phyloP scores from a whole-genome alignment of 2,329 filamentous ascomycete species.

The Penicillium capsulatum region DNA sequence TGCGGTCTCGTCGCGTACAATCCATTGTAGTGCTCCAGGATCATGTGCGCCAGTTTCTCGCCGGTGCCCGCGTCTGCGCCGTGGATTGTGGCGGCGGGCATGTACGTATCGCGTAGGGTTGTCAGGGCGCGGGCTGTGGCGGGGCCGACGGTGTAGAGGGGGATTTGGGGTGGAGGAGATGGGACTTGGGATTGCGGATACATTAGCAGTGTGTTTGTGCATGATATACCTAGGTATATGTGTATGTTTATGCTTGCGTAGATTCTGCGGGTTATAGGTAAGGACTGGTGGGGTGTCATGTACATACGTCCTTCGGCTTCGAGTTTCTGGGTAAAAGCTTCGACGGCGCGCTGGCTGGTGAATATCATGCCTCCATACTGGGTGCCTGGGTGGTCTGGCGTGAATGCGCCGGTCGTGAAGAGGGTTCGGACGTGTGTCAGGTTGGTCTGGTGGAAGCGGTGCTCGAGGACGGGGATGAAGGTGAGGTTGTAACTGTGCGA shows the following conservation, averaged over 20 bases:
- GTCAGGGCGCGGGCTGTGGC: constrained; percentile 62
- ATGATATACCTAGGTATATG: background rate
- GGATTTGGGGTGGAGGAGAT: constrained; percentile 33
- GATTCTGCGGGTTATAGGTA: too few species aligned
- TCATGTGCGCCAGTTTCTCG: constrained; percentile 70
- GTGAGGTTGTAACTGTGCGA: constrained; percentile 31
- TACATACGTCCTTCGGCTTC: constrained; percentile 29
- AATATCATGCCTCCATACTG: constrained; percentile 49
- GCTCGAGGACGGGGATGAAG: constrained; percentile 48
- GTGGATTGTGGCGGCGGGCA: constrained; percentile 58
- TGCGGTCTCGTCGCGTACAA: constrained; percentile 17
- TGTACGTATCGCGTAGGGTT: constrained; percentile 42
- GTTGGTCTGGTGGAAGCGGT: constrained; percentile 38
- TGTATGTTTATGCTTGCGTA: too few species aligned
- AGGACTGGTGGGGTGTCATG: background rate
- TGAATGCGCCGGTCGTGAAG: constrained; percentile 34
- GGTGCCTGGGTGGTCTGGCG: background rate
- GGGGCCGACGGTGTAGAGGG: constrained; percentile 48
- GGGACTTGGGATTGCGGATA: background rate
- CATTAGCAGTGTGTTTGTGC: background rate
- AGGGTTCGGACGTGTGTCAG: constrained; percentile 34
- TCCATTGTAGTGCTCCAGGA: constrained; percentile 69
- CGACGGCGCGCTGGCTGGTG: constrained; percentile 48
- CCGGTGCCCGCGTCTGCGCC: constrained; percentile 83
- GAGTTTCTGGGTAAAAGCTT: constrained; percentile 41